Percentiles rank a stretch among this genome's conserved stretches.
Conservation (phyloP, 768 basidiomycete genomes). For the Suillus bovinus region DNA sequence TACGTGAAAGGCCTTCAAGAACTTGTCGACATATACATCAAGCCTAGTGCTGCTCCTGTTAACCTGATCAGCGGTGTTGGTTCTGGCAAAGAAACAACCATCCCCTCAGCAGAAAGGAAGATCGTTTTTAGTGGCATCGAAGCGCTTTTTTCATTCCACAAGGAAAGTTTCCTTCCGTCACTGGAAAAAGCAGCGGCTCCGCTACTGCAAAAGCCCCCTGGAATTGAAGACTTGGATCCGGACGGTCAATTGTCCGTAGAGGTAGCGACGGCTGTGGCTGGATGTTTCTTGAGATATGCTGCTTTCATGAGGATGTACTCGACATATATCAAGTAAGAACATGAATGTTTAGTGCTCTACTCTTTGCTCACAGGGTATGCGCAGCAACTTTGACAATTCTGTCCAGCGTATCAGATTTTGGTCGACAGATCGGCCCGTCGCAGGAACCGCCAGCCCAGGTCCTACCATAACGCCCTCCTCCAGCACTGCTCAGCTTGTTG, state of each 20-base stretch:
- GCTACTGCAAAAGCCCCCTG: constrained; percentile 51
- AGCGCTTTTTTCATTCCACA: constrained; percentile 88
- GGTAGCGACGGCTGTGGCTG: constrained; percentile 80
- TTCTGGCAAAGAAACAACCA: constrained; percentile 77
- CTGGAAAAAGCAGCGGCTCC: constrained; percentile 77
- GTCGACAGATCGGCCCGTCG: constrained; percentile 57
- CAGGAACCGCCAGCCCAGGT: constrained; percentile 39
- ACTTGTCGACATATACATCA: constrained; percentile 93
- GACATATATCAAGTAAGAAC: constrained; percentile 89
- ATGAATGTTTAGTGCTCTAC: constrained; percentile 10
- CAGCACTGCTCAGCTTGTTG: constrained; percentile 61
- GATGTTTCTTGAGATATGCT: constrained; percentile 90
- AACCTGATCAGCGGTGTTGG: constrained; percentile 70
- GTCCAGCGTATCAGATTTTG: constrained; percentile 86
- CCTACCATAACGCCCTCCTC: constrained; percentile 50
- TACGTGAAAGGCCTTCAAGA: constrained; percentile 95
- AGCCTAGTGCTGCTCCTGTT: constrained; percentile 71
- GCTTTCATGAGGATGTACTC: constrained; percentile 99
- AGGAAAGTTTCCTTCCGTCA: constrained; percentile 89
- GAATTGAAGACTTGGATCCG: constrained; percentile 53
- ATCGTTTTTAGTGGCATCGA: constrained; percentile 93
- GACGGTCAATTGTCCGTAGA: constrained; percentile 73
- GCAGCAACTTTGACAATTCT: constrained; percentile 92
- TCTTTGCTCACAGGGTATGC: constrained; percentile 16
- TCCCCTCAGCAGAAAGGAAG: constrained; percentile 84